Evolutionary conservation across 495 filamentous ascomycete genomes (phyloP).

Genomic region (Penicillium herquei): DNA sequence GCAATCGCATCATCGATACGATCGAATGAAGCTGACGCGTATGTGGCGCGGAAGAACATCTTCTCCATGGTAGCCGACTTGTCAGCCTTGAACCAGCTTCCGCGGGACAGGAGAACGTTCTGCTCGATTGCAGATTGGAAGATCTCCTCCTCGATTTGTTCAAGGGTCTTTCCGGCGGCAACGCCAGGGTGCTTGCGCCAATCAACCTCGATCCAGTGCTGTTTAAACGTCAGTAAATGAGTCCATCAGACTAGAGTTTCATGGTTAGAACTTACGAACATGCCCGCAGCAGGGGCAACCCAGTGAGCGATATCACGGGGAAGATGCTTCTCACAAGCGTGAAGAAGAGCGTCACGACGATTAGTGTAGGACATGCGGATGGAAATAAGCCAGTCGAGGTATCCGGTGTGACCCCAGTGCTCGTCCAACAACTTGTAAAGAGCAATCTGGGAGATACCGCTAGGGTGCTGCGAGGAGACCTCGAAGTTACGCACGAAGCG

Average conservation of each 20-base stretch:
- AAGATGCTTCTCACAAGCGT: conserved; percentile 77
- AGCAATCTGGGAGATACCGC: conserved; percentile 77
- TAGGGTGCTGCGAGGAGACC: conserved; percentile 75
- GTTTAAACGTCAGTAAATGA: conserved; percentile 13
- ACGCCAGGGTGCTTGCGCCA: conserved; percentile 67
- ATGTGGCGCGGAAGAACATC: conserved; percentile 85
- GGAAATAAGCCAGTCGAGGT: conserved; percentile 83
- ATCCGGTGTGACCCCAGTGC: conserved; percentile 91
- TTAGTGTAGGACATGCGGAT: conserved; percentile 80
- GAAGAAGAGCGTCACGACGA: conserved; percentile 72
- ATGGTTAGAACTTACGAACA: conserved; percentile 72
- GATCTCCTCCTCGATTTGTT: conserved; percentile 80
- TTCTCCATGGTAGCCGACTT: conserved; percentile 44
- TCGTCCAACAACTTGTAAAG: conserved; percentile 90
- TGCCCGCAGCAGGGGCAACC: conserved; percentile 82
- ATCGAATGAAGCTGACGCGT: conserved; percentile 72
- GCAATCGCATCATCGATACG: conserved; percentile 77
- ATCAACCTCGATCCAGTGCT: conserved; percentile 85
- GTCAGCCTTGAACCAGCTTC: conserved; percentile 84
- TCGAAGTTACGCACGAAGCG: conserved; percentile 76
- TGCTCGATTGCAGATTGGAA: conserved; percentile 69
- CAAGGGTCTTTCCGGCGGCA: conserved; percentile 53
- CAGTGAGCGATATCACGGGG: conserved; percentile 79
- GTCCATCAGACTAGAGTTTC: background rate
- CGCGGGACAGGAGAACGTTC: conserved; percentile 73